Base-by-base conservation (phyloP, 441 rosid genomes). In the Euphorbia celastroides region DNA sequence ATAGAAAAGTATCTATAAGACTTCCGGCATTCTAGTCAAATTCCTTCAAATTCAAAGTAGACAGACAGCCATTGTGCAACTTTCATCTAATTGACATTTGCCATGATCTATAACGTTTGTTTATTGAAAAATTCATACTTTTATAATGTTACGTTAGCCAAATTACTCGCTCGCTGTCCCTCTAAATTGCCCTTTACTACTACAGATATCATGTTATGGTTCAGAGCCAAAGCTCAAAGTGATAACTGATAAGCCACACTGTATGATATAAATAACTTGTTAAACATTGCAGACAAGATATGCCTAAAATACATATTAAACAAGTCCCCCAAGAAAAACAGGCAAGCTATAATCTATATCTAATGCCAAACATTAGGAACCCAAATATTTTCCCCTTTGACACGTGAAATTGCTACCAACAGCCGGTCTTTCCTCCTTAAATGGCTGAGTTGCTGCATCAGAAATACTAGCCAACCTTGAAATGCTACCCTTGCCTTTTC, bases 401-500 rank as follows among this genome's bases (percentile, higher is more conserved):
- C 74, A 77, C 32, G 69, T 69, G 70, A 74, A 72, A 42, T 68
- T 70, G 16, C 5, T 48, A 48, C 44, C 44, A 38, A 38, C 44
- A 7, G 44, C 3, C 1, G 63, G 58, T 55, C 58, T 79, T 67
- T 88, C 94, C 82, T 86, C 96, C 83, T 80, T 86, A 78, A 83
- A 93, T 23, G 91, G 97, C 66, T 83, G 96, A 57, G 96, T 93
- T 2, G 93, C 77, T 50, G 85, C 64, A 78, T 91, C 99, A 0
- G 95, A 80, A n/a, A 89, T 72, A 66, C 84, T 84, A 0, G 96
- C 95, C 25, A 86, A 68, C 78, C 97, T 89, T 23, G 96, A 79
- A 61, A 84, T 86, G 65, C 97, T 88, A 8, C 97, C 96, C 73
- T 89, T 91, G 56, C 92, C 96, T 87, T 82, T 93, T 77, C 86